Base-by-base conservation (phyloP, 2,329 filamentous ascomycete species). In the Exophiala sp. region DNA sequence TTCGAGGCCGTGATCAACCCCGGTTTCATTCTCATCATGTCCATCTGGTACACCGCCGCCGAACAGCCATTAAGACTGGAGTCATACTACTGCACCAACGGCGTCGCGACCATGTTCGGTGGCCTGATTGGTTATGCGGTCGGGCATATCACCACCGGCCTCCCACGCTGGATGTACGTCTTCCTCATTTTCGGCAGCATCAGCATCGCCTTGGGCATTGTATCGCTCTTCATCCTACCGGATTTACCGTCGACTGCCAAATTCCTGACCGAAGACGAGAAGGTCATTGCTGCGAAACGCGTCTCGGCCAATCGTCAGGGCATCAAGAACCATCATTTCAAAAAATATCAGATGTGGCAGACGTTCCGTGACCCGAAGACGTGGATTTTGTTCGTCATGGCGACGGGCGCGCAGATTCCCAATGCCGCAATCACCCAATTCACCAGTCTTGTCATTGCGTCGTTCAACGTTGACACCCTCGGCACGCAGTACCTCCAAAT, bases 21-120 rank as follows among this genome's bases (percentile, higher is more conserved):
- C 71, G 58, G 74, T 69, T 65, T 67, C 33, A 59, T 55, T 18
- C 62, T 65, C 20, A 47, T 69, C 3, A 61, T 62, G 35, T 55
- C 50, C 10, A 60, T 55, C 14, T 64, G 62, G 62, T 64, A 60
- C 41, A 53, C 49, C 5, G 35, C 46, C 9, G 41, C 47, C n/a
- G 58, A 60, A 34, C 58, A 60, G 32, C 52, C 58, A 1, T 38
- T 58, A 42, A 45, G 58, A 14, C 24, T 58, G 47, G 58, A 53
- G 35, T 29, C 54, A 1, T 57, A 58, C 47, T 55, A 57, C 41
- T 59, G 57, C 54, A 80, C 77, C 1, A 83, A 84, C 58, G 82
- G 82, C 2, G 72, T 84, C 10, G 81, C 80, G 2, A 82, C 79
- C 10, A 82, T 83, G 76, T 80, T 84, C 50, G 82, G 82, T n/a